Conservation (phyloP, 2,329 filamentous ascomycete genomes). For the Penicillium digitatum region DNA sequence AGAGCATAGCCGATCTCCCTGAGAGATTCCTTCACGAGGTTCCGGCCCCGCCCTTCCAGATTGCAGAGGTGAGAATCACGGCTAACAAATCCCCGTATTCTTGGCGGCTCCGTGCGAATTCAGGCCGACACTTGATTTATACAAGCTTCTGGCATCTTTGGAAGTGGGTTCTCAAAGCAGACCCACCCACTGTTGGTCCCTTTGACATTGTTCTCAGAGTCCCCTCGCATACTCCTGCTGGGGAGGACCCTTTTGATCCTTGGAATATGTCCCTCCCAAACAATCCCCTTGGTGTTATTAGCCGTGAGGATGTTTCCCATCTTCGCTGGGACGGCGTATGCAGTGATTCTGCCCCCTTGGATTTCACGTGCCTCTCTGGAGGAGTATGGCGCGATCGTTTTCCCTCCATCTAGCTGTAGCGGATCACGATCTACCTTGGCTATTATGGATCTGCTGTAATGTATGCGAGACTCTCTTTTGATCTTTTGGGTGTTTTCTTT, state of each 20-base stretch:
- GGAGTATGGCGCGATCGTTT: too few species aligned
- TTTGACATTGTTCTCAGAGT: background rate
- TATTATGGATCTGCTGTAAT: background rate
- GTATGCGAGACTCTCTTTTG: background rate
- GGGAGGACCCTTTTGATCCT: background rate
- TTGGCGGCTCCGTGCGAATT: background rate
- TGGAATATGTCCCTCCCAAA: background rate
- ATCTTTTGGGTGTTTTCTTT: too few species aligned
- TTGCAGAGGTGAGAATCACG: background rate
- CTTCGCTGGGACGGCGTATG: background rate
- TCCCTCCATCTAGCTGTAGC: background rate
- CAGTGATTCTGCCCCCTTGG: background rate
- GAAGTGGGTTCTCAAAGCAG: background rate
- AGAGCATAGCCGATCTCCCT: background rate
- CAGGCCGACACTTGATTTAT: background rate
- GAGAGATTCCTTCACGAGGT: background rate
- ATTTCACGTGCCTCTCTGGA: background rate
- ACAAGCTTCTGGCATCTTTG: slow-evolving; percentile 1
- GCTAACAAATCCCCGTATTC: background rate
- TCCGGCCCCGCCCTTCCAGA: background rate
- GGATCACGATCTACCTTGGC: background rate
- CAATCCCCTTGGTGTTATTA: background rate
- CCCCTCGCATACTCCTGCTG: background rate
- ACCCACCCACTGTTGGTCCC: background rate
- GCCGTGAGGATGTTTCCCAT: background rate